Conservation (phyloP, 192 early-diverging fungal species). For the Geranomyces variabilis region DNA sequence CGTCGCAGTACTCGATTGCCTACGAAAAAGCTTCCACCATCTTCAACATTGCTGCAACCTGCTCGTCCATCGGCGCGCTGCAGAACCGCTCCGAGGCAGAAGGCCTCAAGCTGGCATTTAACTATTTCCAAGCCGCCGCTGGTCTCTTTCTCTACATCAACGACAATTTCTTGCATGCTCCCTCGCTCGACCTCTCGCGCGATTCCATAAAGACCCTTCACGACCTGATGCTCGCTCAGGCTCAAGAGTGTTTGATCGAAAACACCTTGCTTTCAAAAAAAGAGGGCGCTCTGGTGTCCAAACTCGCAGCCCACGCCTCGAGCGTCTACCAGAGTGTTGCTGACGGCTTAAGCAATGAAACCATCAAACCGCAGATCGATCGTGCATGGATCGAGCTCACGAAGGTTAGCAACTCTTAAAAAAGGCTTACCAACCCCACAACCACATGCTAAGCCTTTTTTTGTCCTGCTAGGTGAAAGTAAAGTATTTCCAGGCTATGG, state of each 20-base stretch:
- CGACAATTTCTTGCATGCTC: conserved; percentile 98
- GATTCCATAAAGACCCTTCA: conserved; percentile 85
- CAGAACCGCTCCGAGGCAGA: conserved; percentile 76
- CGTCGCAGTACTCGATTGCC: conserved; percentile 90
- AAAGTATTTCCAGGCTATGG: conserved; percentile 82
- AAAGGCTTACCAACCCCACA: background rate
- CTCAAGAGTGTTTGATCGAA: conserved; percentile 91
- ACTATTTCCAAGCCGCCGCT: conserved; percentile 93
- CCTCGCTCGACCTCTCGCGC: conserved; percentile 86
- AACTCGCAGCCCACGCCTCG: conserved; percentile 71
- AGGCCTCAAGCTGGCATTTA: conserved; percentile 80
- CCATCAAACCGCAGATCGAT: conserved; percentile 72
- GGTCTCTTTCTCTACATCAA: conserved; percentile 94
- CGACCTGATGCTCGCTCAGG: conserved; percentile 90
- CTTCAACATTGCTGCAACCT: conserved; percentile 87
- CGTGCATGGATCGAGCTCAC: conserved; percentile 80
- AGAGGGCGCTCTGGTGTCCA: conserved; percentile 83
- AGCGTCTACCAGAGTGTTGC: conserved; percentile 70
- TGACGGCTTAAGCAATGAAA: conserved; percentile 71
- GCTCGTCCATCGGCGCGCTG: conserved; percentile 68
- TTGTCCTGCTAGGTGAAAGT: conserved; percentile 71
- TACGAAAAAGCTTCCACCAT: conserved; percentile 97
- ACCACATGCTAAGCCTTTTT: background rate
- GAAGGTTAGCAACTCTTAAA: conserved; percentile 53
- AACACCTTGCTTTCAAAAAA: conserved; percentile 87